Evolutionary conservation across 2,329 filamentous ascomycete genomes (phyloP), one percentile per base, ranked within the genome.

Genomic region (Orbilia quercus): DNA sequence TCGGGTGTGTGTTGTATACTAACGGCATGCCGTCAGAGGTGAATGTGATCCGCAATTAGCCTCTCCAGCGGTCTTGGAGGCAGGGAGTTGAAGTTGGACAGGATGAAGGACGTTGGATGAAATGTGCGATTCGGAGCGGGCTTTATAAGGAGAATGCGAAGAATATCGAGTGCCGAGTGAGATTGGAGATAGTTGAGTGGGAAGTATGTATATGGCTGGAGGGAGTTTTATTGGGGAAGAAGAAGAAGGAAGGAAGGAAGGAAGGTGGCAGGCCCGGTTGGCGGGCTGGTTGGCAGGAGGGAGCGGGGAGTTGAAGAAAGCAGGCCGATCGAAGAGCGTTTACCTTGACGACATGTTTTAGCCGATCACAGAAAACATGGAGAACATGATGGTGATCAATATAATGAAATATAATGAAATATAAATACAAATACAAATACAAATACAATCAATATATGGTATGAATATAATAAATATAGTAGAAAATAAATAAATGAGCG

Each of bases 1-100:
- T 72, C 54, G 67, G 59, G 18, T 72, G 59, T 38, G 67, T 72
- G 67, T 72, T 72, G 67, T 72, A 72, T 38, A 72, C 67, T 22
- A 72, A 72, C 67, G 67, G 67, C 67, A 72, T 72, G 53, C 67
- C 67, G 67, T 65, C 67, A 72, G 67, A 59, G n/a, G n/a, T n/a
- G n/a, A n/a, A n/a, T n/a, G n/a, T 2, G 67, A 40, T 60, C 67
- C 67, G 67, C 67, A 57, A 72, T 72, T 72, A 55, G 67, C 67
- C 67, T 72, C 67, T 72, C 60, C 64, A 72, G 67, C 67, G 67
- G 67, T 65, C 23, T 72, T 59, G 53, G 67, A 72, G 67, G 40
- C 42, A 20, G 55, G 20, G 34, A 28, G 60, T 45, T 22, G 48
- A 22, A n/a, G 22, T 20, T 20, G 16, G 34, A 31, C 58, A 63